Evolutionary conservation across 1,284 basidiomycete species (phyloP), one percentile per base, ranked within the genome.

Genomic region (Fomitopsis pinicola): DNA sequence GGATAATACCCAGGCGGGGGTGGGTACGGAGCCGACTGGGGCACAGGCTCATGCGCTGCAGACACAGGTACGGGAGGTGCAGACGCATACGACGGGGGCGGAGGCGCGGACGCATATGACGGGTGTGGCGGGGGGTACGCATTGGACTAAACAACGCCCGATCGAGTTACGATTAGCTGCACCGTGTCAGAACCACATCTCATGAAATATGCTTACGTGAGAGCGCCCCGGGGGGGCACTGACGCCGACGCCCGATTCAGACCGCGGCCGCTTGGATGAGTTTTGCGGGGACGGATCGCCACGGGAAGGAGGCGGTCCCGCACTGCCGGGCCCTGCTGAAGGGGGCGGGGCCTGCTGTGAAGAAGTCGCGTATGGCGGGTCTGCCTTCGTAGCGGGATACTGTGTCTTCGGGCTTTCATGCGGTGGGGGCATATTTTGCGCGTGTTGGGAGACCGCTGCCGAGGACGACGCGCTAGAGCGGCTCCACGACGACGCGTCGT

Each of bases 191-290:
- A 22, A 71, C 65, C 5, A 62, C 63, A 58, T 63, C 64, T 65
- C 66, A 66, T 64, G 64, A 65, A 66, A 65, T 63, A 68, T 57
- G 67, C 75, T 75, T 72, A 76, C 75, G 71, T 76, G 75, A 71
- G 74, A 73, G 65, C 73, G 72, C 62, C 62, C 71, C 44, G 75
- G 72, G 48, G 73, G 72, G 67, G 69, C 71, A 72, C 70, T 70
- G 59, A 73, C 67, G 36, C 65, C 42, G 33, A 58, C 56, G 50
- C 36, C 68, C 53, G 71, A 69, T 60, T 64, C 67, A 33, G 75
- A 71, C 55, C 73, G 75, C 46, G 68, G 64, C 50, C 69, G 71
- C 66, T 72, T 74, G 33, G 61, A 62, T 56, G 68, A 62, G 53
- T 63, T 64, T 65, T 71, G 70, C 40, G 70, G 63, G 19, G 64